Evolutionary conservation across 371 early-diverging fungal species (phyloP), one percentile per base, ranked within the genome.

Genomic region (Amoeboaphelidium protococcarum): DNA sequence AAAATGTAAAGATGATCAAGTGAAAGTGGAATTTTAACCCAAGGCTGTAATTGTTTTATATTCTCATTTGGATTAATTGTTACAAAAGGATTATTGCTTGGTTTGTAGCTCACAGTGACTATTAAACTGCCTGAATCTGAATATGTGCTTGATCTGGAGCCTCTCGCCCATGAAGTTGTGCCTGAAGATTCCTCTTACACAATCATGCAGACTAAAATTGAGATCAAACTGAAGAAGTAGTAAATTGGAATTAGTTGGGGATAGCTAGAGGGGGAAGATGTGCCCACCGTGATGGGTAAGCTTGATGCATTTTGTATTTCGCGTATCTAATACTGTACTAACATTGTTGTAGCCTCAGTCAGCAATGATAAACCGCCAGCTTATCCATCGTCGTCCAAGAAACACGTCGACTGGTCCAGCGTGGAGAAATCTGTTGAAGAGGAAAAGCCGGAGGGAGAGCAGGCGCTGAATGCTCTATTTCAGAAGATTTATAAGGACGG

Each of bases 401-500:
- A 58, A 59, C 64, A 53, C 45, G 72, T 22, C 52, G 68, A 89
- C 60, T 94, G 92, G 91, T 78, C 82, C 53, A 55, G 72, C 23
- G 47, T 83, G 25, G 77, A 69, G 2, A 73, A 69, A 42, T 48
- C 45, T 27, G 46, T 60, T 19, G 72, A 74, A 44, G 66, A 74
- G 31, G 80, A 83, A 1, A 77, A 81, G 58, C 69, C 78, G 4
- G 79, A 82, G 54, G 86, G 87, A 27, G 84, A 90, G 50, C 71
- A 70, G 50, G 82, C 82, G 13, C 60, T 91, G 46, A 84, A 89
- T 58, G 66, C 72, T 10, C 61, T 94, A 44, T 88, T 98, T 69
- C 81, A 85, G 55, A 67, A 78, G 46, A 82, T 98, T 43, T 91
- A 89, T 61, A 66, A 65, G 46, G 75, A 90, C 52, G 87, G 88